A percentile compares a stretch with the other conserved stretches of the same genome.
These are phyloP conservation scores for Fusarium piperis DNA, from an alignment of 2,329 filamentous ascomycete genomes.

Conservation along the genomic window DNA sequence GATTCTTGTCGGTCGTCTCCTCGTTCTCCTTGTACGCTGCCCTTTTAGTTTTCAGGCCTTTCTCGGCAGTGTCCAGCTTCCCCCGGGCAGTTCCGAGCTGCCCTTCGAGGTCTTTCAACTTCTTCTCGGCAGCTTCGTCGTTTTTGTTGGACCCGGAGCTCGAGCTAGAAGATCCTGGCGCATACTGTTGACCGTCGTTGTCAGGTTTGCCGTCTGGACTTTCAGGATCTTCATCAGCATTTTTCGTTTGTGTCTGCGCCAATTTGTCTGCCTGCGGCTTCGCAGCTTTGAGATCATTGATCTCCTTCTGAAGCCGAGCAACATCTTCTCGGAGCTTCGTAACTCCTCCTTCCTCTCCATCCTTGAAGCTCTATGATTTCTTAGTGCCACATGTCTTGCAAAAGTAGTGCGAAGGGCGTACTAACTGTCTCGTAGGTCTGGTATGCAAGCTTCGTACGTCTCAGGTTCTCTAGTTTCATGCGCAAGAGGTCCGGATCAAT, in stretches of 20 bases:
- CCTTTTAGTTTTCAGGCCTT: background rate
- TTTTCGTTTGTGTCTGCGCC: too few relatives aligned
- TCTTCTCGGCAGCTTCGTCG: background rate
- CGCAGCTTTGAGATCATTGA: background rate
- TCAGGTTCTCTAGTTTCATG: background rate
- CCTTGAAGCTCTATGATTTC: background rate
- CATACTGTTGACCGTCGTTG: too few relatives aligned
- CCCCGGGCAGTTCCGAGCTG: too few relatives aligned
- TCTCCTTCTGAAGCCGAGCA: background rate
- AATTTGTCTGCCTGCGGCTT: too few relatives aligned
- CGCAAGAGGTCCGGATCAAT: background rate
- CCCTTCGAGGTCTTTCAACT: background rate
- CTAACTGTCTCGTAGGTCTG: background rate
- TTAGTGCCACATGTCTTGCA: background rate
- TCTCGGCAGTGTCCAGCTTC: too few relatives aligned
- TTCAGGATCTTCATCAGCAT: too few relatives aligned
- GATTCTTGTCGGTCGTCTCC: background rate
- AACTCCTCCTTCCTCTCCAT: background rate
- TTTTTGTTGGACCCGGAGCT: background rate
- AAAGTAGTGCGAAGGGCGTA: background rate
- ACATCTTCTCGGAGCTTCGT: too few relatives aligned
- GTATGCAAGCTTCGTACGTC: background rate
- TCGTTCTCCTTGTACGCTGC: background rate
- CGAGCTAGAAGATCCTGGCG: too few relatives aligned
- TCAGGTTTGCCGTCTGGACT: too few relatives aligned